Base-by-base conservation (phyloP, 2,329 filamentous ascomycete genomes). In the Kalaharituber pfeilii region DNA sequence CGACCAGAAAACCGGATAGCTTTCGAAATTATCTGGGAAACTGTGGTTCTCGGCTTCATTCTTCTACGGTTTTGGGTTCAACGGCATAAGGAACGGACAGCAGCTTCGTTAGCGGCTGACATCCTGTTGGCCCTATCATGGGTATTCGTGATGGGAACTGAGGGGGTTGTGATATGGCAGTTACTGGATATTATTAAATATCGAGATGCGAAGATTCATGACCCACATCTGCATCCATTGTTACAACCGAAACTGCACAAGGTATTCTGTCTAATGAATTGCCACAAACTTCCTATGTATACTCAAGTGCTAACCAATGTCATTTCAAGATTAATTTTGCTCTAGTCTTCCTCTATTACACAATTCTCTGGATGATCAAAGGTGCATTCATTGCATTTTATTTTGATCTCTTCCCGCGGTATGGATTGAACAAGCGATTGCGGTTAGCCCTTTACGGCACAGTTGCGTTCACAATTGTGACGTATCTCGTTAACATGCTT, bases 341-440 rank as follows among this genome's bases (percentile, higher is more conserved):
- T 2, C 54, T 56, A 25, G 56, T 57, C 3, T 54, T 56, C 44
- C 52, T 56, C 24, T 58, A 58, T 50, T 9, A 52, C 22, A 44
- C 54, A 15, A 49, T 49, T 24, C 42, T 58, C 36, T 58, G 54
- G 56, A 54, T 58, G 18, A 49, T 58, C 20, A 58, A 58, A 30
- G 54, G 56, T 6, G 56, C 56, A 5, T 58, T 57, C 25, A 47
- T 58, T 26, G 56, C 56, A 13, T 20, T 58, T 28, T 58, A 58
- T 33, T 58, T 56, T 24, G 57, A 59, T 30, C 49, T 59, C 45
- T 57, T 59, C 30, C 51, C 30, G 9, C 30, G 30, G 9, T 36
- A 36, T n/a, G 30, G 30, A 9, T 26, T 56, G 2, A 26, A 45
- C 20, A 50, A 25, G 6, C 53, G 36, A 33, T 47, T 53, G 13